Evolutionary conservation across 2,329 filamentous ascomycete genomes (phyloP), one percentile per base, ranked within the genome.

Genomic region (Fusarium mundagurra): DNA sequence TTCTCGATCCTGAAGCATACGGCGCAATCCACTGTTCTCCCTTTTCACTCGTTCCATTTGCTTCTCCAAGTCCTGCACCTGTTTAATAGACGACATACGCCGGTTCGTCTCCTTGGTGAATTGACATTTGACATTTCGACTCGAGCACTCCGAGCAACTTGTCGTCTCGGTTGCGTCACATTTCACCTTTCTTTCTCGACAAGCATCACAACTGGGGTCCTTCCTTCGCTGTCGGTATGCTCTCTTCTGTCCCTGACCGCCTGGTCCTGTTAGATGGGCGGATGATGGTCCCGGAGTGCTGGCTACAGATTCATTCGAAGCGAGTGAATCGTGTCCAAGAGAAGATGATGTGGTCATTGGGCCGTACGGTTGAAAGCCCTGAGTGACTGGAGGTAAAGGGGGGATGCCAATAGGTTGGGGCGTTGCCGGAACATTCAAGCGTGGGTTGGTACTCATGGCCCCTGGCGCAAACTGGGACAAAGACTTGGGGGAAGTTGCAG

Each of bases 91-190:
- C 24, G 96, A 98, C 96, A 99, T 99, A 71, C 96, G 91, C 67
- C 96, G 90, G 82, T 99, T 99, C 18, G 96, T 99, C 84, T 99
- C 96, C 84, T 99, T 99, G 57, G 96, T 99, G 81, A 99, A 99
- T 80, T 98, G 96, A 81, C 96, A 99, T 82, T 97, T 97, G 74
- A 98, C 96, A 81, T 96, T 97, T 74, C 96, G 92, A 82, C 95
- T 98, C 9, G 94, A 96, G 84, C 96, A 99, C 84, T 99, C 96
- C 4, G 96, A 98, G 82, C 96, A 99, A 83, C 96, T 98, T 17
- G 94, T 92, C 24, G 94, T 98, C 81, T 98, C 96, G 22, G 96
- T 98, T 38, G 96, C 96, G 85, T 99, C 96, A 83, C 96, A 99
- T 88, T 93, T 93, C 80, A 93, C 91, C 83, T 93, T 93, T 74